phyloP scores from a whole-genome alignment of 2,329 filamentous ascomycete species.

The Fusarium mundagurra region DNA sequence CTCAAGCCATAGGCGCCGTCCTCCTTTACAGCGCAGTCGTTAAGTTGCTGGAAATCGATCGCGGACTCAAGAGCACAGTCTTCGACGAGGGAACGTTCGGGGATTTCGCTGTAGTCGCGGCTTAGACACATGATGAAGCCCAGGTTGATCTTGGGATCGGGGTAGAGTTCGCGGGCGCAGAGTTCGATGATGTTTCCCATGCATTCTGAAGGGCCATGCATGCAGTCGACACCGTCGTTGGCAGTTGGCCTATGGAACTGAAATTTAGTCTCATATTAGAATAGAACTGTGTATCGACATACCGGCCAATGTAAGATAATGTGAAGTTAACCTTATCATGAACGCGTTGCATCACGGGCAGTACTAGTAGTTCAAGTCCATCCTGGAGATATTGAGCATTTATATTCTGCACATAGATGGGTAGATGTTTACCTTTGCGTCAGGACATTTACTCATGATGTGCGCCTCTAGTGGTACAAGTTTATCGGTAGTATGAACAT shows the following conservation, averaged over 20 bases:
- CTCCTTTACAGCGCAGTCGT: constrained; percentile 82
- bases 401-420: background rate
- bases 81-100: constrained; percentile 79
- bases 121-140: constrained; percentile 94
- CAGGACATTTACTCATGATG: constrained; percentile 97
- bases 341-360: constrained; percentile 87
- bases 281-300: constrained; percentile 41
- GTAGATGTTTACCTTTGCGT: constrained; percentile 68
- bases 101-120: constrained; percentile 79
- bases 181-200: constrained; percentile 95
- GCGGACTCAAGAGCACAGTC: constrained; percentile 92
- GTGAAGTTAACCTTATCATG: constrained; percentile 89
- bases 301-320: constrained; percentile 89
- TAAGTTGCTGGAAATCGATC: constrained; percentile 82
- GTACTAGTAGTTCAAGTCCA: constrained; percentile 81
- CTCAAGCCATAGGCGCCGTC: constrained; percentile 76
- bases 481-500: constrained; percentile 14
- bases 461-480: constrained; percentile 88
- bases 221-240: constrained; percentile 87
- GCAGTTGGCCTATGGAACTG: constrained; percentile 66
- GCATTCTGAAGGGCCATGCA: constrained; percentile 87
- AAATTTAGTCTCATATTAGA: background rate
- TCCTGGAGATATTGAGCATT: constrained; percentile 56
- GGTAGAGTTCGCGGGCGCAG: constrained; percentile 85
- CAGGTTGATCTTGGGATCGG: constrained; percentile 85